These are phyloP conservation scores for Naganishia onofrii DNA, from an alignment of 768 basidiomycete genomes.

Conservation along the genomic window DNA sequence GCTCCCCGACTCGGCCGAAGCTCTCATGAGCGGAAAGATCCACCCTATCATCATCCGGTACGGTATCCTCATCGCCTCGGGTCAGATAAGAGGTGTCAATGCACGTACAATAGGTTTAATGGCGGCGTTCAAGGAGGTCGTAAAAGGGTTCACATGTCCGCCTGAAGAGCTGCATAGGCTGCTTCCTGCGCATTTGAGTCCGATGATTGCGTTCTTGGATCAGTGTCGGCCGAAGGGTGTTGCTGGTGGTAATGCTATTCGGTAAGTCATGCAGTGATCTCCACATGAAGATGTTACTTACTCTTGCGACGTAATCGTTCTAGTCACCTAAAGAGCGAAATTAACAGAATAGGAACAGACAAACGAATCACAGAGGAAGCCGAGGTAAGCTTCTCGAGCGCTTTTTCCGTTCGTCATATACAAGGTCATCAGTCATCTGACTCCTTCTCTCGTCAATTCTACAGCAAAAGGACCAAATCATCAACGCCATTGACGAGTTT, in stretches of 20 bases:
- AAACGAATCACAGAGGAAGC: conserved; percentile 68
- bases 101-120: conserved; percentile 91
- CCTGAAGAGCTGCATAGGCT: conserved; percentile 24
- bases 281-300: background rate
- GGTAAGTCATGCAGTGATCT: conserved; percentile 32
- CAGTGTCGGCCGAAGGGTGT: conserved; percentile 50
- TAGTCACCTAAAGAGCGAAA: conserved; percentile 74
- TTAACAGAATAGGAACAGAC: conserved; percentile 87
- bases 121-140: conserved; percentile 83
- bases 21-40: conserved; percentile 57
- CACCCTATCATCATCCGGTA: conserved; percentile 85
- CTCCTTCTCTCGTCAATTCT: background rate
- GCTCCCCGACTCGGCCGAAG: conserved; percentile 29
- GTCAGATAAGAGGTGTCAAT: conserved; percentile 90
- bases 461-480: conserved; percentile 82
- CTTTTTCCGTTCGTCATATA: too few relatives aligned
- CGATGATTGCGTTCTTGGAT: conserved; percentile 40
- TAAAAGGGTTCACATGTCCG: conserved; percentile 44
- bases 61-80: conserved; percentile 84
- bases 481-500: conserved; percentile 83
- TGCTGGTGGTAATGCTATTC: conserved; percentile 51
- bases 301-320: conserved; percentile 85
- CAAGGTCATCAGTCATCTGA: background rate
- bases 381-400: conserved; percentile 63
- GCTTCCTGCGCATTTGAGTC: conserved; percentile 42